Evolutionary conservation across 768 basidiomycete species (phyloP), one percentile per base, ranked within the genome.

Genomic region (Mycena floridula): DNA sequence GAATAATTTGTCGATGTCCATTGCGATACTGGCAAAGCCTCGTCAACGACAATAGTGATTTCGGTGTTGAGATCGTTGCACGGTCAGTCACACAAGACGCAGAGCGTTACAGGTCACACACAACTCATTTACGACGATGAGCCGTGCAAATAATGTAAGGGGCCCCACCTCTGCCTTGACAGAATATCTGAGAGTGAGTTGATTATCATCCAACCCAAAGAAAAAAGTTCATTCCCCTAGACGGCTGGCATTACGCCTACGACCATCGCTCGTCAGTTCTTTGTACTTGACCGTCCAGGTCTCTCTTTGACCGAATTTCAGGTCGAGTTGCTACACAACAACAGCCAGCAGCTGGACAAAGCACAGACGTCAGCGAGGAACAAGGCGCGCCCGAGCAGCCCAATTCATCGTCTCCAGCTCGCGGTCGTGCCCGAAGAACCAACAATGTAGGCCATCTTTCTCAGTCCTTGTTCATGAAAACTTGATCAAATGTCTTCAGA

Each of bases 141-240:
- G 47, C 37, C 26, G 45, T 23, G n/a, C 44, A 8, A 77, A 78
- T 59, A 85, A 85, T 47, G 79, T 91, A 35, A 77, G 84, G 11
- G 89, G 90, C 0, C 89, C 90, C 2, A 79, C 85, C 0, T 90
- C 87, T 18, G 89, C 89, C 0, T 64, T 92, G 11, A 90, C 89
- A 26, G 86, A 89, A 50, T 92, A 85, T 52, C 66, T 92, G 25
- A 76, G 76, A 54, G 89, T 86, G 47, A 23, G 68, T 61, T 21
- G n/a, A 4, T 20, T 11, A 27, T 12, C 15, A 5, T 2, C 20
- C 36, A 13, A 27, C 39, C 46, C 40, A 23, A 13, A 38, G 21
- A n/a, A n/a, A n/a, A n/a, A n/a, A n/a, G 21, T 22, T 49, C 25
- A 27, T 39, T 20, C 37, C 46, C 26, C 48, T 46, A 77, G 75